Evolutionary conservation across 208 protist genomes (phyloP), one percentile per base, ranked within the genome.

Genomic region (Crithidia fasciculata): DNA sequence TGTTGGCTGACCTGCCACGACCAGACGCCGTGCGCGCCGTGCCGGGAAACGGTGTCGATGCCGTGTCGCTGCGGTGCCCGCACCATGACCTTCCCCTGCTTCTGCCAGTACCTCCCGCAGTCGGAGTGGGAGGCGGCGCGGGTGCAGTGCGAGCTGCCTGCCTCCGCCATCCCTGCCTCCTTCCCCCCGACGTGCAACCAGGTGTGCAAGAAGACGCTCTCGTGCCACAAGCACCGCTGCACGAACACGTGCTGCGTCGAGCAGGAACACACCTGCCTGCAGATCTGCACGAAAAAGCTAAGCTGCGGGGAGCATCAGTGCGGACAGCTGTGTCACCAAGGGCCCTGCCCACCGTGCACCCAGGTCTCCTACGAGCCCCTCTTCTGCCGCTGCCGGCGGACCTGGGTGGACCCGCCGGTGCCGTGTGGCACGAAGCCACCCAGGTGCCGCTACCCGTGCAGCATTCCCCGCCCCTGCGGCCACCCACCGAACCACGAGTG

Each of bases 381-480:
- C 49, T 93, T 88, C 69, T 98, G 95, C 82, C 77, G 86, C 37
- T 98, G 95, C 76, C 82, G 89, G 37, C 76, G 80, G 10, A 93
- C 92, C 0, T 92, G 89, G 78, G 67, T 97, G 19, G 86, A 93
- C 28, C 93, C 95, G 54, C 95, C 95, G 36, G 88, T 98, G 45
- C 91, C 91, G 58, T 98, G 95, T 66, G 92, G 92, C 19, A 96
- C 93, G 41, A 80, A 71, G 65, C 88, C 87, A n/a, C 95, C 95
- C 12, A 54, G 52, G 54, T 98, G 95, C 74, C 84, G 67, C 41
- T 74, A 95, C 62, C 85, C 85, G 4, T 98, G 95, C 76, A 76
- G 65, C 36, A 73, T 94, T 15, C 86, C 86, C 4, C 87, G 94
- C 12, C 71, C 83, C 4, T 98, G 95, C 74, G 90, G 88, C n/a